A percentile compares a stretch with the other conserved stretches of the same genome.
These are phyloP conservation scores for Pyrenophora graminea DNA, from an alignment of 2,329 filamentous ascomycete species.

Conservation along the genomic window DNA sequence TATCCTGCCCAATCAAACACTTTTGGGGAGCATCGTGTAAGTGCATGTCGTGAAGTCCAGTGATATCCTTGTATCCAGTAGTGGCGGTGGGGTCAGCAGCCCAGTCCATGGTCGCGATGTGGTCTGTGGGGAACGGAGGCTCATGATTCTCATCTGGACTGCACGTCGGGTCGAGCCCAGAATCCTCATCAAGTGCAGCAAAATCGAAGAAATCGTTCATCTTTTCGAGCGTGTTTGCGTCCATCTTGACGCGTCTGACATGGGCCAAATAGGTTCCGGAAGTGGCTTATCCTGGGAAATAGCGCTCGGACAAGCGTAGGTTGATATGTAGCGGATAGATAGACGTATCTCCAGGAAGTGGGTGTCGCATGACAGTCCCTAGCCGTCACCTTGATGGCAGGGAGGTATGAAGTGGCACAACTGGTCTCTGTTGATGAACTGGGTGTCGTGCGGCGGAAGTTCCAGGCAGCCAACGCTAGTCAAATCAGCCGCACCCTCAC, in stretches of 20 bases:
- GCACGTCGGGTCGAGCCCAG: conserved; percentile 2
- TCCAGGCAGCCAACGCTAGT: conserved; percentile 24
- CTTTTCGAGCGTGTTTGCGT: conserved; percentile 18
- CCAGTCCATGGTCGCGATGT: conserved; percentile 36
- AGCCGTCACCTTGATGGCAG: conserved; percentile 17
- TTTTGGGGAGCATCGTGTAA: conserved; percentile 4
- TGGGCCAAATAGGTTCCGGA: conserved; percentile 2
- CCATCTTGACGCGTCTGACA: conserved; percentile 18
- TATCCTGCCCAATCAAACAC: not conserved
- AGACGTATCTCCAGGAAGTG: conserved; percentile 4
- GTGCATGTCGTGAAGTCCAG: not conserved
- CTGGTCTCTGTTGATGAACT: conserved; percentile 27
- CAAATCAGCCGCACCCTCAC: not conserved
- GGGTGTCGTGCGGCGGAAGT: conserved; percentile 22
- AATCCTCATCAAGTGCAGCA: conserved; percentile 32
- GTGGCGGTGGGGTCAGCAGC: conserved; percentile 11
- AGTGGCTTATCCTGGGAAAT: conserved; percentile 21
- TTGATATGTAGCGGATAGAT: not conserved
- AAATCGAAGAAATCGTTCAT: conserved; percentile 46
- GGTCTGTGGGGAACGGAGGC: not conserved
- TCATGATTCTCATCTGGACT: conserved; percentile 2
- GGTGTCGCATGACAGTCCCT: conserved; percentile 22
- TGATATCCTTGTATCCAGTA: conserved; percentile 1
- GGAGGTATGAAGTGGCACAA: conserved; percentile 15
- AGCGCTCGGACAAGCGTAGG: conserved; percentile 10